Evolutionary conservation across 306 rosid species (phyloP).

Genomic region (Vigna reflexopilosa): DNA sequence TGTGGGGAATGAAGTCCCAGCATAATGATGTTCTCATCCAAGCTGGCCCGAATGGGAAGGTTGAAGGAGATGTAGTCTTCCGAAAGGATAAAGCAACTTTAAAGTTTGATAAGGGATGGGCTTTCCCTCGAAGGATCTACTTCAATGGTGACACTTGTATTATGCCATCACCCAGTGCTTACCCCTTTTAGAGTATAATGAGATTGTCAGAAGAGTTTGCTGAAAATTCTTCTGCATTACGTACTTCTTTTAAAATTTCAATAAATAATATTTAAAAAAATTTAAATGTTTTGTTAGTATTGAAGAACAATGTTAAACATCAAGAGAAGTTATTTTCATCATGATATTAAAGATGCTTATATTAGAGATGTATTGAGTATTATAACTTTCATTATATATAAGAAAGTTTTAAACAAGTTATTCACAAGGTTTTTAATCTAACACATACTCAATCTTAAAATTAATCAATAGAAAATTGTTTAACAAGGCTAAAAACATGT

Average conservation of each 20-base stretch:
- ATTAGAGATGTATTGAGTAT: too few relatives aligned
- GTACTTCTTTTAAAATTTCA: neutral
- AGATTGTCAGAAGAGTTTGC: neutral
- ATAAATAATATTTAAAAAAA: too few relatives aligned
- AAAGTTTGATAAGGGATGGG: slow-evolving; percentile 87
- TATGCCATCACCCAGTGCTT: slow-evolving; percentile 86
- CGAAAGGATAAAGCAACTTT: slow-evolving; percentile 65
- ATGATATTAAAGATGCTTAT: too few relatives aligned
- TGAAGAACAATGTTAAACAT: too few relatives aligned
- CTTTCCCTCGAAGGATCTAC: slow-evolving; percentile 77
- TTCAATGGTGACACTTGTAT: slow-evolving; percentile 88
- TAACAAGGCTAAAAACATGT: too few relatives aligned
- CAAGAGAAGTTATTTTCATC: too few relatives aligned
- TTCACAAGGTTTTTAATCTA: too few relatives aligned
- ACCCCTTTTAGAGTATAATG: slow-evolving; percentile 47
- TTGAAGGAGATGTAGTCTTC: slow-evolving; percentile 84
- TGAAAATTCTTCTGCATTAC: neutral
- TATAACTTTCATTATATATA: too few relatives aligned
- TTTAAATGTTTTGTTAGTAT: neutral
- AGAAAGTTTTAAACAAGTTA: too few relatives aligned
- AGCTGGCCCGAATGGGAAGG: slow-evolving; percentile 83
- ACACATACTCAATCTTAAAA: too few relatives aligned
- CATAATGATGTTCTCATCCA: slow-evolving; percentile 74
- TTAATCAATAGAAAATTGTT: too few relatives aligned
- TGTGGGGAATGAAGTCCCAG: slow-evolving; percentile 84